phyloP scores from a whole-genome alignment of 306 rosid species.

The Castanospermum australe region DNA sequence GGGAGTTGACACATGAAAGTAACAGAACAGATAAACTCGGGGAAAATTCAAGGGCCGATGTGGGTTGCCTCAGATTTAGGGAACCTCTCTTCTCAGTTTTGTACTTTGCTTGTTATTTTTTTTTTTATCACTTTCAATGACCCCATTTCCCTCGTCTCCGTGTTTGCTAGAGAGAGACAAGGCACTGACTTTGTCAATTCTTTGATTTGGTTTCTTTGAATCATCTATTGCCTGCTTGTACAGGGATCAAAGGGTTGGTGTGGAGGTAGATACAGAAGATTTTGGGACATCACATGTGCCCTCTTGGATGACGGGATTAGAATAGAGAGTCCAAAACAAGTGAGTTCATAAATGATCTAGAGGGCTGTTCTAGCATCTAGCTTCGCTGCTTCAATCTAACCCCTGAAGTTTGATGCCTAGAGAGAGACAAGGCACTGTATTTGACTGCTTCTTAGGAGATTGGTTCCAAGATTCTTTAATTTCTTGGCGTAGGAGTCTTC shows the following conservation, averaged over 20 bases:
- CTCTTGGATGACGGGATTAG: constrained; percentile 1
- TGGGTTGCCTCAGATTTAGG: constrained; percentile 57
- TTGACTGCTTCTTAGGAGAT: constrained; percentile 12
- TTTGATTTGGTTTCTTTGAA: constrained; percentile 35
- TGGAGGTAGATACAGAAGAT: constrained; percentile 32
- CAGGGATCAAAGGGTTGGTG: constrained; percentile 42
- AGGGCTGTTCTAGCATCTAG: constrained; percentile 24
- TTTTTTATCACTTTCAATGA: constrained; percentile 22
- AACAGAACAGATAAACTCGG: constrained; percentile 23
- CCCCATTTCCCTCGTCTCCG: constrained; percentile 42
- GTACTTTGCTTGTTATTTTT: constrained; percentile 14
- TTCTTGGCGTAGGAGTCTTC: constrained; percentile 19
- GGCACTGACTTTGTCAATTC: constrained; percentile 32
- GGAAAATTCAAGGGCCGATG: constrained; percentile 35
- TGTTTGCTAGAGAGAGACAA: constrained; percentile 33
- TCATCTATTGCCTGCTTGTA: constrained; percentile 32
- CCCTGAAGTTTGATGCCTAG: constrained; percentile 19
- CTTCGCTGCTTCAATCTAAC: constrained; percentile 10
- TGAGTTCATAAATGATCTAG: constrained; percentile 24
- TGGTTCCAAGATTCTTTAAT: constrained; percentile 7
- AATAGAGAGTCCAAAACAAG: constrained; percentile 29
- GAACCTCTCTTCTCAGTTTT: constrained; percentile 32
- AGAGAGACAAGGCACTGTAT: constrained; percentile 8
- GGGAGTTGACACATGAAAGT: constrained; percentile 46
- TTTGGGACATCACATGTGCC: constrained; percentile 26